phyloP scores from a whole-genome alignment of 1,139 yeast genomes.

The Saccharomycopsis phalli region DNA sequence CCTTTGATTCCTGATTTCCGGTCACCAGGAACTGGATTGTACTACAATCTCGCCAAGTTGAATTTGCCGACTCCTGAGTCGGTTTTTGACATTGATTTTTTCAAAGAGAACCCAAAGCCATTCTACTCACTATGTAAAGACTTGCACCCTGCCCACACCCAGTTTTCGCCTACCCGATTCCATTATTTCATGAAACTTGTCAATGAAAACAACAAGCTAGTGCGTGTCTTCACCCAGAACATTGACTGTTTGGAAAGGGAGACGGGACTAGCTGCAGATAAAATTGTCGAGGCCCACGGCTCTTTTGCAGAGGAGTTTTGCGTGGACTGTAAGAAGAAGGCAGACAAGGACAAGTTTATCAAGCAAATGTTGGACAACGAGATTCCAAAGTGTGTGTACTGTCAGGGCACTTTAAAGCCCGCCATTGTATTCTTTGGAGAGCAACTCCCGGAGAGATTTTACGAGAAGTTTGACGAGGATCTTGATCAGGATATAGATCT shows the following conservation, averaged over 20 bases:
- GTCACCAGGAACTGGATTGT: slow-evolving; percentile 84
- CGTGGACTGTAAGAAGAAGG: slow-evolving; percentile 56
- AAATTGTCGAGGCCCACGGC: slow-evolving; percentile 87
- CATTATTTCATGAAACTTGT: slow-evolving; percentile 63
- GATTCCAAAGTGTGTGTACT: slow-evolving; percentile 38
- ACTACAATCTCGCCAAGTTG: slow-evolving; percentile 66
- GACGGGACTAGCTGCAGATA: slow-evolving; percentile 62
- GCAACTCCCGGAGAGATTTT: slow-evolving; percentile 61
- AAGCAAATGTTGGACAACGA: slow-evolving; percentile 30
- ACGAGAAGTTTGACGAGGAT: slow-evolving; percentile 62
- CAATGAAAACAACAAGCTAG: slow-evolving; percentile 51
- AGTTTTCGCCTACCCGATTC: slow-evolving; percentile 72
- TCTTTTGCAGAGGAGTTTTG: slow-evolving; percentile 83
- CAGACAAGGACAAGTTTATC: slow-evolving; percentile 43
- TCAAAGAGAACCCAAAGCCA: slow-evolving; percentile 65
- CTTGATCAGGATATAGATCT: slow-evolving; percentile 45
- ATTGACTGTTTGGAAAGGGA: slow-evolving; percentile 84
- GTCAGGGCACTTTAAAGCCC: slow-evolving; percentile 73
- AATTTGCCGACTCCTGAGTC: slow-evolving; percentile 90
- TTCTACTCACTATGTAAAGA: slow-evolving; percentile 80
- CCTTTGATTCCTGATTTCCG: slow-evolving; percentile 76
- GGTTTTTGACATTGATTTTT: slow-evolving; percentile 83
- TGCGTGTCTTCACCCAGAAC: slow-evolving; percentile 81
- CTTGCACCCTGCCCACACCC: slow-evolving; percentile 62
- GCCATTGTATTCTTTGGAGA: slow-evolving; percentile 94